A percentile compares a stretch with the other conserved stretches of the same genome.
These are phyloP conservation scores for Vitis amurensis DNA, from an alignment of 164 flowering plant species.

Conservation along the genomic window DNA sequence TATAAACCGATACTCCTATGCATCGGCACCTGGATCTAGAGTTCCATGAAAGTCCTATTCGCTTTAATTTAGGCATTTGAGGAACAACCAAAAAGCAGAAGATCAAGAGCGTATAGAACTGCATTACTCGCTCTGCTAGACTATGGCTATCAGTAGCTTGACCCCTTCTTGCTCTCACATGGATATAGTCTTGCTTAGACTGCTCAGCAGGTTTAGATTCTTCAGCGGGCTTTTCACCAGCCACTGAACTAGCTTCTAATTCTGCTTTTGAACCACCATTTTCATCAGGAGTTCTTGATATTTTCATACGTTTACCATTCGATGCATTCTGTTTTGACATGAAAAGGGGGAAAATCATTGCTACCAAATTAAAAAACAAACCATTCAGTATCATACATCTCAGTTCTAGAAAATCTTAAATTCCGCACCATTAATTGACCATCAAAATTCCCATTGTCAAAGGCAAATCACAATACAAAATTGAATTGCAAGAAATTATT, in stretches of 20 bases:
- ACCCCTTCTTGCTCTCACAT: conserved; percentile 96
- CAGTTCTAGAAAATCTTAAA: background rate
- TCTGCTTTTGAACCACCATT: conserved; percentile 56
- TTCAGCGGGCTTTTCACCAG: conserved; percentile 41
- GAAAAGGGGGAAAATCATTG: conserved; percentile 1
- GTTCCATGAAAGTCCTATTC: background rate
- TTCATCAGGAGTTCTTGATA: conserved; percentile 40
- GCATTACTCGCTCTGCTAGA: conserved; percentile 87
- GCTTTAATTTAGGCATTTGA: background rate
- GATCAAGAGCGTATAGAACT: background rate
- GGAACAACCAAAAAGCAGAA: background rate
- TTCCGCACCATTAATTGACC: background rate
- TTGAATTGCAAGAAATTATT: background rate
- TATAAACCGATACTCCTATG: too few species aligned
- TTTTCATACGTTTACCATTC: conserved; percentile 50
- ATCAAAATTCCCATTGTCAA: background rate
- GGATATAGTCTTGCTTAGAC: conserved; percentile 81
- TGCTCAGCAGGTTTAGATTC: conserved; percentile 56
- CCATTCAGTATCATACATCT: background rate
- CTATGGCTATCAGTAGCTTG: conserved; percentile 99
- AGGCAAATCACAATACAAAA: background rate
- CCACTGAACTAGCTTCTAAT: conserved; percentile 53
- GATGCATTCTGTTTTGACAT: conserved; percentile 39
- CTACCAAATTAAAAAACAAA: background rate
- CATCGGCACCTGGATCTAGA: background rate